A percentile compares a stretch with the other conserved stretches of the same genome.
Conservation (phyloP, 345 rosid species). For the Euphorbia tirucalli region DNA sequence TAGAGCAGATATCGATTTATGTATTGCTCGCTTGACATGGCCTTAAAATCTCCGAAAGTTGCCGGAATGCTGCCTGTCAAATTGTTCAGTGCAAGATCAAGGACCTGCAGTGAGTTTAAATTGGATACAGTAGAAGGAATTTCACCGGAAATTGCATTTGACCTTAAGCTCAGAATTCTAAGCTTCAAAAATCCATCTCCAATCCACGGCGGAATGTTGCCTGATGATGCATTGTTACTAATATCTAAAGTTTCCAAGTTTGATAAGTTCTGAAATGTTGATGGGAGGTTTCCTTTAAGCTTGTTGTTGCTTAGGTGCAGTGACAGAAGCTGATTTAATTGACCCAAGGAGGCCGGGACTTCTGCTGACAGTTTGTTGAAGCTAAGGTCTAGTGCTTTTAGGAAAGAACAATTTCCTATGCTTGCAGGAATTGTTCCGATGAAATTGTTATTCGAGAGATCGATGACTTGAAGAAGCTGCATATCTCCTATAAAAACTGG, state of each 20-base stretch:
- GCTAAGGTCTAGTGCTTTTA: constrained; percentile 18
- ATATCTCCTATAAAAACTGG: constrained; percentile 15
- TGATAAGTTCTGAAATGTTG: constrained; percentile 30
- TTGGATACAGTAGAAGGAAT: constrained; percentile 17
- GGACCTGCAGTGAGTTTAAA: constrained; percentile 37
- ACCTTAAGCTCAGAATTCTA: constrained; percentile 18
- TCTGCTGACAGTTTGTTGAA: constrained; percentile 9
- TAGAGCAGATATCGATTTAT: constrained; percentile 29
- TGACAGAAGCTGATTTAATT: constrained; percentile 8
- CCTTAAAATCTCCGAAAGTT: constrained; percentile 36
- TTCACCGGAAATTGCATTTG: constrained; percentile 21
- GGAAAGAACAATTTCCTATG: constrained; percentile 19
- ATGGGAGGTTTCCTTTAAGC: constrained; percentile 14
- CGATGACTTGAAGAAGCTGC: constrained; percentile 14
- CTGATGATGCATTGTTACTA: constrained; percentile 34
- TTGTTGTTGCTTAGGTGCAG: constrained; percentile 17
- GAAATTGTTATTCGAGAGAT: constrained; percentile 15
- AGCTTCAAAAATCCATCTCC: constrained; percentile 13
- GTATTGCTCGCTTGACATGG: constrained; percentile 34
- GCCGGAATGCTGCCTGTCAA: constrained; percentile 39
- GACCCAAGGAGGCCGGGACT: constrained; percentile 12
- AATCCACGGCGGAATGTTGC: constrained; percentile 36
- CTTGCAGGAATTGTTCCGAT: constrained; percentile 15
- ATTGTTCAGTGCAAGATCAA: constrained; percentile 43
- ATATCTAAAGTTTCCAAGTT: constrained; percentile 39